Conservation (phyloP, 345 rosid species). For the Leavenworthia alabamica region DNA sequence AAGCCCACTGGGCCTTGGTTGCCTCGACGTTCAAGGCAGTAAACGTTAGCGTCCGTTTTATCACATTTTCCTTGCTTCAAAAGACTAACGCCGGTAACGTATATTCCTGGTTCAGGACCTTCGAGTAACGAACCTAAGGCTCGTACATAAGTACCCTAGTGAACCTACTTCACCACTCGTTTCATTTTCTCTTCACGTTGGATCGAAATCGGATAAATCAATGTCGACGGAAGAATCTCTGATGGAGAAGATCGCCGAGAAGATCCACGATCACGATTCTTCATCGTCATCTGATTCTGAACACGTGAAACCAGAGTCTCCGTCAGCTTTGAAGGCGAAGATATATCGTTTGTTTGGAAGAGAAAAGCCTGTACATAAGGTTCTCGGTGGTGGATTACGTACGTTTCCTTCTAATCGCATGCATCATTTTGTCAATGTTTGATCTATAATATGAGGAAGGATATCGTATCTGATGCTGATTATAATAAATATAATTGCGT, state of each 20-base stretch:
- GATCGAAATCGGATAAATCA: constrained; percentile 31
- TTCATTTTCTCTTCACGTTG: constrained; percentile 12
- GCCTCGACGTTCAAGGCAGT: constrained; percentile 24
- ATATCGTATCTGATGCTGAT: neutral
- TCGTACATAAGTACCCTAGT: constrained; percentile 3
- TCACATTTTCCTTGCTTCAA: neutral
- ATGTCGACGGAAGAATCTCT: constrained; percentile 25
- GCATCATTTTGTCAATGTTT: neutral
- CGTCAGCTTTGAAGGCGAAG: constrained; percentile 49
- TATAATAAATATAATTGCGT: neutral
- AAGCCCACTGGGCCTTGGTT: constrained; percentile 10
- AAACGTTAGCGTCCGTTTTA: constrained; percentile 15
- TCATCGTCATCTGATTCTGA: constrained; percentile 64
- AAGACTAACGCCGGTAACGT: constrained; percentile 33
- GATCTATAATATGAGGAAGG: constrained; percentile 3
- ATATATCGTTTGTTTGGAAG: constrained; percentile 74
- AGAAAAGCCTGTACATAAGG: constrained; percentile 66
- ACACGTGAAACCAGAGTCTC: constrained; percentile 40
- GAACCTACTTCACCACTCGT: constrained; percentile 3
- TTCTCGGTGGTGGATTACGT: constrained; percentile 83
- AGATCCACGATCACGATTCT: constrained; percentile 39
- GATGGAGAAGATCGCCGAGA: constrained; percentile 31
- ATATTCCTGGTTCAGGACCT: neutral
- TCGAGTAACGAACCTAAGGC: constrained; percentile 18
- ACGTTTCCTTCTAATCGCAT: constrained; percentile 14